Percentiles rank a stretch among this genome's conserved stretches.
These are phyloP conservation scores for Cajanus cajan DNA, from an alignment of 306 rosid species.

Conservation along the genomic window DNA sequence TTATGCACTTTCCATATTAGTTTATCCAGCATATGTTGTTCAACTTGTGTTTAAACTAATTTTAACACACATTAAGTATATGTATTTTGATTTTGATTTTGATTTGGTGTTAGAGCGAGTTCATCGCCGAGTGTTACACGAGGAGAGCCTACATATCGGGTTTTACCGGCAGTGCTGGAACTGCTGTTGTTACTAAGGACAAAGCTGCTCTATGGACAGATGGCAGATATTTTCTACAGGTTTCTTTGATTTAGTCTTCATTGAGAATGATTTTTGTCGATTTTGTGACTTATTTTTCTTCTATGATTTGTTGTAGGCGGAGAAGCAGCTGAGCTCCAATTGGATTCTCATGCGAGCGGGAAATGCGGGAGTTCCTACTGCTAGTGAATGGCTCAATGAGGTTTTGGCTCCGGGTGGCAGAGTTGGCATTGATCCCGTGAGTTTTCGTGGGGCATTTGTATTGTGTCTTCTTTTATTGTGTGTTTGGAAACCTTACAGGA, in stretches of 20 bases:
- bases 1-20: no score
- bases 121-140: conserved; percentile 86
- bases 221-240: conserved; percentile 99
- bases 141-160: conserved; percentile 86
- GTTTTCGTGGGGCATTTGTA: conserved; percentile 4
- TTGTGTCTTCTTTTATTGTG: background rate
- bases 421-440: conserved; percentile 97
- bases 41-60: no score
- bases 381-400: conserved; percentile 87
- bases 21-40: no score
- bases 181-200: conserved; percentile 87
- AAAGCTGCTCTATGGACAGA: conserved; percentile 98
- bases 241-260: background rate
- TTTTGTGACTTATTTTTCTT: background rate
- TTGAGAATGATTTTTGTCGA: background rate
- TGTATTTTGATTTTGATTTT: background rate
- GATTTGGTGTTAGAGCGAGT: conserved; percentile 68
- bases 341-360: conserved; percentile 99
- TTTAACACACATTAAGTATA: no score
- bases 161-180: conserved; percentile 92
- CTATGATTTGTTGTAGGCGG: conserved; percentile 55
- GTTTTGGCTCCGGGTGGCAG: conserved; percentile 83
- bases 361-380: conserved; percentile 75
- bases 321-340: conserved; percentile 79
- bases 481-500: no score